These are phyloP conservation scores for Trichoderma sp. DNA, from an alignment of 2,329 filamentous ascomycete species.

Conservation along the genomic window DNA sequence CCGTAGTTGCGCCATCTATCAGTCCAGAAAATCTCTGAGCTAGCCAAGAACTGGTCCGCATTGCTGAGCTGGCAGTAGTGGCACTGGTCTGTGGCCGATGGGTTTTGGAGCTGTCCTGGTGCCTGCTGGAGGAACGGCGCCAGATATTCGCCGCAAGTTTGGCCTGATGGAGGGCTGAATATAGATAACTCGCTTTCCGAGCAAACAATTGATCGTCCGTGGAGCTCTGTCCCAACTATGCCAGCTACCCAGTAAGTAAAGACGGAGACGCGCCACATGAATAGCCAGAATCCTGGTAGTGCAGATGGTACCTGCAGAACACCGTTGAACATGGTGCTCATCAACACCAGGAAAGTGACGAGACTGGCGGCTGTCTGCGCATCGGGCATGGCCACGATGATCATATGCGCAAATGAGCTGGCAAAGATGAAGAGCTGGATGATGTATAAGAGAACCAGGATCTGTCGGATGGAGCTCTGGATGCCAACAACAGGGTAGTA, in stretches of 20 bases:
- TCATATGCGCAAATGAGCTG: slow-evolving; percentile 72
- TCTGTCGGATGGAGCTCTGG: slow-evolving; percentile 57
- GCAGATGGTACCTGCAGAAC: slow-evolving; percentile 61
- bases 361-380: slow-evolving; percentile 68
- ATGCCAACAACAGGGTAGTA: slow-evolving; percentile 65
- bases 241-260: slow-evolving; percentile 70
- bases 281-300: slow-evolving; percentile 73
- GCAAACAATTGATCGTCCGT: slow-evolving; percentile 55
- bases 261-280: slow-evolving; percentile 66
- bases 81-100: slow-evolving; percentile 57
- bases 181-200: slow-evolving; percentile 58
- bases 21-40: slow-evolving; percentile 49
- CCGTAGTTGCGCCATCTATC: slow-evolving; percentile 71
- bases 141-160: slow-evolving; percentile 67
- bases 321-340: slow-evolving; percentile 63
- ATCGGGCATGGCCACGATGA: slow-evolving; percentile 68
- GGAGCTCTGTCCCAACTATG: slow-evolving; percentile 67
- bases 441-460: slow-evolving; percentile 64
- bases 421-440: slow-evolving; percentile 71
- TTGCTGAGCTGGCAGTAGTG: slow-evolving; percentile 65
- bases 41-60: slow-evolving; percentile 62
- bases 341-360: slow-evolving; percentile 59
- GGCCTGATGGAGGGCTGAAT: slow-evolving; percentile 64
- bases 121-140: slow-evolving; percentile 52
- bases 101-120: slow-evolving; percentile 64